A percentile compares a stretch with the other conserved stretches of the same genome.
Evolutionary conservation across 2,329 filamentous ascomycete genomes (phyloP).

Genomic region (Botrytis paeoniae): DNA sequence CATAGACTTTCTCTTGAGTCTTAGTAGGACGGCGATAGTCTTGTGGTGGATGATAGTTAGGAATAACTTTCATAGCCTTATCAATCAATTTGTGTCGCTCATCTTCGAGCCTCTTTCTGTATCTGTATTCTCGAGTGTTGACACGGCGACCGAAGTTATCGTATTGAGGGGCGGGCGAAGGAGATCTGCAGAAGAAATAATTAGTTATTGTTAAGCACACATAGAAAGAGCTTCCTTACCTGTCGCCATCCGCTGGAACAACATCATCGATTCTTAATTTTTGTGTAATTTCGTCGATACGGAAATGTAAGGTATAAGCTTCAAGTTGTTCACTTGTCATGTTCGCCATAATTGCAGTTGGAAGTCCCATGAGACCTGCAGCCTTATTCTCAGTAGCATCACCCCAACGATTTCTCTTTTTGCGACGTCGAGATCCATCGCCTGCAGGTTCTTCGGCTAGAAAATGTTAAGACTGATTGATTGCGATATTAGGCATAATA

Average conservation of each 20-base stretch:
- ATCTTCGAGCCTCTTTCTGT: slow-evolving; percentile 96
- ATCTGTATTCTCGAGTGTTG: slow-evolving; percentile 97
- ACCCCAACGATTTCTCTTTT: slow-evolving; percentile 99
- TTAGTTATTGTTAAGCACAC: not conserved
- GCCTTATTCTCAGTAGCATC: slow-evolving; percentile 98
- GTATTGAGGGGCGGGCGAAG: slow-evolving; percentile 93
- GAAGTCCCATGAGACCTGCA: slow-evolving; percentile 93
- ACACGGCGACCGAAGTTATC: slow-evolving; percentile 99
- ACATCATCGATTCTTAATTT: slow-evolving; percentile 99
- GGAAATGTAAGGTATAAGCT: slow-evolving; percentile 91
- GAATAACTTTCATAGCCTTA: slow-evolving; percentile 99
- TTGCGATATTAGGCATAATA: not conserved
- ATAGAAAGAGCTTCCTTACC: slow-evolving; percentile 56
- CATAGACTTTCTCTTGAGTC: slow-evolving; percentile 99
- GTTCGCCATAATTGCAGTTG: slow-evolving; percentile 92
- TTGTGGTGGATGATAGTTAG: slow-evolving; percentile 97
- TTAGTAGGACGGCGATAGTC: slow-evolving; percentile 98
- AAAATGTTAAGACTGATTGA: slow-evolving; percentile 23
- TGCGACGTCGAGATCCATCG: slow-evolving; percentile 83
- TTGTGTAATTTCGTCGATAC: slow-evolving; percentile 98
- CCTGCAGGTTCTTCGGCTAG: slow-evolving; percentile 35
- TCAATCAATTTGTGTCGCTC: slow-evolving; percentile 98
- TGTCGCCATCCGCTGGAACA: slow-evolving; percentile 91
- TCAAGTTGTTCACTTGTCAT: slow-evolving; percentile 99
- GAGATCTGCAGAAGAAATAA: slow-evolving; percentile 61